Base-by-base conservation (phyloP, 2,329 filamentous ascomycete genomes). In the Cladosporium austrohemisphaericum region DNA sequence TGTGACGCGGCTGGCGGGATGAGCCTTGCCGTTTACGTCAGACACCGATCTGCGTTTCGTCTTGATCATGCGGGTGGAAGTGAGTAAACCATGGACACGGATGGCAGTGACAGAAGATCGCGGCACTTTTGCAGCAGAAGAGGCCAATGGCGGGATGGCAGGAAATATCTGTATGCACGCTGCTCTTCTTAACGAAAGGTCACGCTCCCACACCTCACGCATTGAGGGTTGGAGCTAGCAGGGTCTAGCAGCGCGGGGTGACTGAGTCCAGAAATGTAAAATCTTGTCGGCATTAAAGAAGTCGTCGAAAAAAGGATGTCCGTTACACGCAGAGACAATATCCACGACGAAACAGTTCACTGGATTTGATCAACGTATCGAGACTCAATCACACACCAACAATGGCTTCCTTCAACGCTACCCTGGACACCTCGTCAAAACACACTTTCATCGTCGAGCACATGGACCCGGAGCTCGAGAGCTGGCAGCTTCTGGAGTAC, bases 401-500 rank as follows among this genome's bases (percentile, higher is more conserved):
- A 31, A 50, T 50, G 47, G 47, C 47, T 10, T 41, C 47, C 38
- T 41, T 37, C 29, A 50, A 50, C 29, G 47, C 41, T 18, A 50
- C 31, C 26, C 20, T 41, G 20, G 41, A 36, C n/a, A 26, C 33
- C 18, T 20, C 35, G 13, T 87, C 7, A 28, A 58, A 55, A 28
- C 56, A 90, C 70, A 91, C 83, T 35, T 96, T 93, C 71, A 87
- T 97, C 62, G 91, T 97, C 60, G 92, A 97, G 75, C 92, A 98
- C 71, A 83, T 98, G 57, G 93, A 98, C 72, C 85, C 88, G 32
- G 93, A 98, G 70, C 79, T 98, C 23, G 93, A 94, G 26, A 80
- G 83, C 32, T 98, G 93, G 93, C 97, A 93, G 19, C 83, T 88
- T 56, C 80, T 97, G 46, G 93, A 98, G 73, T 98, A 98, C 73